Evolutionary conservation across 2,329 filamentous ascomycete species (phyloP).

Genomic region (Dendrostoma leiphaemia): DNA sequence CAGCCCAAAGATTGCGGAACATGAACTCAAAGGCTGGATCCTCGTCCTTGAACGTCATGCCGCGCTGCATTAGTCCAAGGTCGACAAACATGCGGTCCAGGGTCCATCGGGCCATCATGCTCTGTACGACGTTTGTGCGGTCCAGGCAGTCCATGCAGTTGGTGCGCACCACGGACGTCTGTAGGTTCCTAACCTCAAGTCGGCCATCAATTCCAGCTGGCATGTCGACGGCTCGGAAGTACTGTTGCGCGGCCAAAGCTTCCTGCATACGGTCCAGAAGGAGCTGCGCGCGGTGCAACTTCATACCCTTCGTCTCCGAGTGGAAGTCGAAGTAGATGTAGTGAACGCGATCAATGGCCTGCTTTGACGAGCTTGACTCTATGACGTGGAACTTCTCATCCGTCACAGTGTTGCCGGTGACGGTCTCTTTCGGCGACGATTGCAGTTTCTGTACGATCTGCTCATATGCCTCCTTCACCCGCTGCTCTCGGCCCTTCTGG

Average conservation of each 20-base stretch:
- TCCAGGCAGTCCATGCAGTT: slow-evolving; percentile 99
- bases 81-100: slow-evolving; percentile 87
- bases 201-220: slow-evolving; percentile 68
- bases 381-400: slow-evolving; percentile 81
- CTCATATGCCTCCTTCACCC: slow-evolving; percentile 92
- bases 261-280: slow-evolving; percentile 79
- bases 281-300: slow-evolving; percentile 87
- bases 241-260: slow-evolving; percentile 75
- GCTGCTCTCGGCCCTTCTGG: slow-evolving; percentile 85
- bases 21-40: slow-evolving; percentile 81
- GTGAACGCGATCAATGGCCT: slow-evolving; percentile 80
- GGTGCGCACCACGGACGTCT: slow-evolving; percentile 89
- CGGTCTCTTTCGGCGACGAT: slow-evolving; percentile 63
- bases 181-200: slow-evolving; percentile 76
- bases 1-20: slow-evolving; percentile 97
- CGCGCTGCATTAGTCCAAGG: slow-evolving; percentile 72
- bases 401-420: slow-evolving; percentile 65
- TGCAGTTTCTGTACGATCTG: slow-evolving; percentile 78
- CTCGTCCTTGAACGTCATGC: slow-evolving; percentile 72
- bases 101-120: slow-evolving; percentile 89
- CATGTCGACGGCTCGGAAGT: slow-evolving; percentile 90
- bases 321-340: slow-evolving; percentile 99
- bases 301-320: slow-evolving; percentile 91
- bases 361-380: slow-evolving; percentile 55
- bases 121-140: slow-evolving; percentile 96